Percentiles rank a stretch among this genome's conserved stretches.
Conservation (phyloP, 106 monocot genomes). For the Gastrodia elata region DNA sequence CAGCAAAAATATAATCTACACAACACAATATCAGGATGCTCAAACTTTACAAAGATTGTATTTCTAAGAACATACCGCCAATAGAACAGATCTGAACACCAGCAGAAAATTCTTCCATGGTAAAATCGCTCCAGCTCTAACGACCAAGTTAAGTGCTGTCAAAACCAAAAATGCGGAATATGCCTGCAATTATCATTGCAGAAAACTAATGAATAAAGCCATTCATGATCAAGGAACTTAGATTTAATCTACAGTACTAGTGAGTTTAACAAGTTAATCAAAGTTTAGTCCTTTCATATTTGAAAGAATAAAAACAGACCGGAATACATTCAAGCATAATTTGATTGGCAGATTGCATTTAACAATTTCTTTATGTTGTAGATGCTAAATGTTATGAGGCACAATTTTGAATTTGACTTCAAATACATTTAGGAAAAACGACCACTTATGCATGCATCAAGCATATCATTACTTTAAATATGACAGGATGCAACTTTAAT, state of each 20-base stretch:
- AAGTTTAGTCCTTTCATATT: too few species aligned
- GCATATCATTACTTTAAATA: neutral
- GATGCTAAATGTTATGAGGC: neutral
- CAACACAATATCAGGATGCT: neutral
- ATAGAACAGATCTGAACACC: neutral
- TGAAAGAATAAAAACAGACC: too few species aligned
- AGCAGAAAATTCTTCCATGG: neutral
- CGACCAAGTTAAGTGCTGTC: neutral
- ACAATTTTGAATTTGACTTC: neutral
- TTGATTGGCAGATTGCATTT: too few species aligned
- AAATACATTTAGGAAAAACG: neutral
- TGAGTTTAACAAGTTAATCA: neutral
- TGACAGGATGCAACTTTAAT: neutral
- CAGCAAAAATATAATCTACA: neutral
- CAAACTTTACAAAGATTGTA: neutral
- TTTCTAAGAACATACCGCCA: neutral
- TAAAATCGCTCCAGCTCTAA: neutral
- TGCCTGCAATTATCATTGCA: conserved; percentile 5
- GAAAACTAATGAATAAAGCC: neutral
- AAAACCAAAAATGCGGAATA: conserved; percentile 5
- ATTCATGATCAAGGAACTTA: neutral
- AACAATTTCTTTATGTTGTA: neutral
- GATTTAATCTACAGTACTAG: neutral
- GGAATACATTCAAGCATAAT: too few species aligned
- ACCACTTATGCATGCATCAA: too few species aligned